These are phyloP conservation scores for Geosmithia flava DNA, from an alignment of 2,329 filamentous ascomycete genomes.

Conservation along the genomic window DNA sequence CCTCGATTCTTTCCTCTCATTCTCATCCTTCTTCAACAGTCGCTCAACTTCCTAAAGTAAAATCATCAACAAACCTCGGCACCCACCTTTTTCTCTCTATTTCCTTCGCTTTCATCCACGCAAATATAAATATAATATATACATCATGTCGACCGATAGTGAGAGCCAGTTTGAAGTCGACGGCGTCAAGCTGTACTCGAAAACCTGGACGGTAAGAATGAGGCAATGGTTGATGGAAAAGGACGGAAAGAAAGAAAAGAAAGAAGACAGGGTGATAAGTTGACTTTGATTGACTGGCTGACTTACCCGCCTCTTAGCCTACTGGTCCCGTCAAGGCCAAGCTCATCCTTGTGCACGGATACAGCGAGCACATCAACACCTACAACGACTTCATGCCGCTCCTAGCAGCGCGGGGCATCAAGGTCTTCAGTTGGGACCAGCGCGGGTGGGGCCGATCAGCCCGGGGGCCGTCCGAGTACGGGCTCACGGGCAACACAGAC, in stretches of 20 bases:
- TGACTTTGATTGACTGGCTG: not conserved
- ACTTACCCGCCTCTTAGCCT: conserved; percentile 35
- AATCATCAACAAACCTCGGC: not conserved
- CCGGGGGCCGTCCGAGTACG: conserved; percentile 45
- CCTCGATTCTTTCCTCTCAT: too few species aligned
- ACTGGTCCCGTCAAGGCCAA: conserved; percentile 50
- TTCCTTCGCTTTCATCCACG: not conserved
- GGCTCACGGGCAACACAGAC: conserved; percentile 61
- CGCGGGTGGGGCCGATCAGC: conserved; percentile 77
- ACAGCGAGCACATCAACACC: conserved; percentile 71
- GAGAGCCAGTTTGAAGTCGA: conserved; percentile 36
- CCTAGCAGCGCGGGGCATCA: conserved; percentile 60
- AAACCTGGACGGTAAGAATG: conserved; percentile 44
- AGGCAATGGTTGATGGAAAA: not conserved
- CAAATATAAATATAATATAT: too few species aligned
- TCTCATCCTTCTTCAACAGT: too few species aligned
- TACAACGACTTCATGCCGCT: conserved; percentile 64
- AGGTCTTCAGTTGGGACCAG: conserved; percentile 71
- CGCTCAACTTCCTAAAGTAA: not conserved
- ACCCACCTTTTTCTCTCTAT: too few species aligned
- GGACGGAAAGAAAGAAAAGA: too few species aligned
- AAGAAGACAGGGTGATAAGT: not conserved
- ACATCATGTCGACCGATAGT: conserved; percentile 23
- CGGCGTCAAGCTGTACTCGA: conserved; percentile 37
- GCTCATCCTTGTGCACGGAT: conserved; percentile 77